Conservation (phyloP, 306 rosid species). For the Dryas drummondii region DNA sequence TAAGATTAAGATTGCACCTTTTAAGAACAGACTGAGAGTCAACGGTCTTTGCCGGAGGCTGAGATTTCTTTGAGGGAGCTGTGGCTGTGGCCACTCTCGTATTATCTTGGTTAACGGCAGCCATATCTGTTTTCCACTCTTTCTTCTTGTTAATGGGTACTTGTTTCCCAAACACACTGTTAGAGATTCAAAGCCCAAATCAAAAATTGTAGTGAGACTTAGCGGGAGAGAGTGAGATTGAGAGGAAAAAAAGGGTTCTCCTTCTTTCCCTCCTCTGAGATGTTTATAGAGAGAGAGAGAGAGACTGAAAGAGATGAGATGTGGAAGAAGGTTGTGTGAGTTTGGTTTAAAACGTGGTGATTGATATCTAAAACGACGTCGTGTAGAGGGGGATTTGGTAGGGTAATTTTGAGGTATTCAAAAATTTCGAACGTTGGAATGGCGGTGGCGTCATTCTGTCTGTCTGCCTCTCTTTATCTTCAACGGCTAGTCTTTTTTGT, state of each 20-base stretch:
- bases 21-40: constrained; percentile 87
- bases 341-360: constrained; percentile 24
- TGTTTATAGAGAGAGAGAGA: constrained; percentile 4
- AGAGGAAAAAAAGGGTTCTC: not conserved
- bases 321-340: not conserved
- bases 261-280: constrained; percentile 11
- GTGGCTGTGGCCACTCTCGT: constrained; percentile 35
- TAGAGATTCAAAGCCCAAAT: not conserved
- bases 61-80: constrained; percentile 45
- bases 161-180: not conserved
- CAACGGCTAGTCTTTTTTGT: constrained; percentile 44
- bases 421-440: constrained; percentile 39
- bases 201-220: not conserved
- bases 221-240: not conserved
- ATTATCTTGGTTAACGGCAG: constrained; percentile 49
- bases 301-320: constrained; percentile 16
- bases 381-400: not conserved
- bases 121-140: constrained; percentile 35
- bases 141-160: not conserved
- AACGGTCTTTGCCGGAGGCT: constrained; percentile 48
- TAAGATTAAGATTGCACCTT: constrained; percentile 35
- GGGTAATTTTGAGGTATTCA: constrained; percentile 8
- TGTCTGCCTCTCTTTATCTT: not conserved
- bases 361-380: constrained; percentile 15
- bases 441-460: not conserved